phyloP scores from a whole-genome alignment of 371 early-diverging fungal species.

The Catenaria anguillulae region DNA sequence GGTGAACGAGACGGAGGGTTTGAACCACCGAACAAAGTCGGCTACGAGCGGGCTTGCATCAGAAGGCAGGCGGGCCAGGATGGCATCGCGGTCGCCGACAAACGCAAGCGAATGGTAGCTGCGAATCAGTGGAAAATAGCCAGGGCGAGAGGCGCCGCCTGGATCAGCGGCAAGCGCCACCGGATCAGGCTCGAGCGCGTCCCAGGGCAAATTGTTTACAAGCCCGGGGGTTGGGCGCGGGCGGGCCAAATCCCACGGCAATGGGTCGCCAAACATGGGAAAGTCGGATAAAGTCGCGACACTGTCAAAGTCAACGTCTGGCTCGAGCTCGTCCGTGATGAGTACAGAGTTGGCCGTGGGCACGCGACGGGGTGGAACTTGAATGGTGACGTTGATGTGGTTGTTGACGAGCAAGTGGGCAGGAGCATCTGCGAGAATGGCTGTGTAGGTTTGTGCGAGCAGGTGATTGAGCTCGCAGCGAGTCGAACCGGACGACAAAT shows the following conservation, averaged over 20 bases:
- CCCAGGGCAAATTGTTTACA: not conserved
- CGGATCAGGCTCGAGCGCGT: not conserved
- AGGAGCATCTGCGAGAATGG: too few species aligned
- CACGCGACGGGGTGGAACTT: not conserved
- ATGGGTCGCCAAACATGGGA: too few species aligned
- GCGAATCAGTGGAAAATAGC: conserved; percentile 1
- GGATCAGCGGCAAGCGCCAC: not conserved
- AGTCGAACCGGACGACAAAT: too few species aligned
- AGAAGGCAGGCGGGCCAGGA: not conserved
- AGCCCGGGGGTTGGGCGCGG: too few species aligned
- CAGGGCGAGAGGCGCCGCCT: not conserved
- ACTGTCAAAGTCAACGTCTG: not conserved
- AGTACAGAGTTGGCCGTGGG: not conserved
- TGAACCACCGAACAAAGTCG: conserved; percentile 2
- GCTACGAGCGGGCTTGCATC: conserved; percentile 5
- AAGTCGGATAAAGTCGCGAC: too few species aligned
- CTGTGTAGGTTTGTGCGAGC: too few species aligned
- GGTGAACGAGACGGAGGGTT: not conserved
- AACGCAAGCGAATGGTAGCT: not conserved
- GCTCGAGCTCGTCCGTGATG: not conserved
- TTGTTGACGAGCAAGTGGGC: not conserved
- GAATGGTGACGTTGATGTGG: conserved; percentile 1
- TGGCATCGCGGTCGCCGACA: not conserved
- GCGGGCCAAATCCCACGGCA: too few species aligned
- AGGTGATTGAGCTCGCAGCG: too few species aligned